Evolutionary conservation across 2,329 filamentous ascomycete species (phyloP), one percentile per base, ranked within the genome.

Genomic region (Paraconiothyrium sp.): DNA sequence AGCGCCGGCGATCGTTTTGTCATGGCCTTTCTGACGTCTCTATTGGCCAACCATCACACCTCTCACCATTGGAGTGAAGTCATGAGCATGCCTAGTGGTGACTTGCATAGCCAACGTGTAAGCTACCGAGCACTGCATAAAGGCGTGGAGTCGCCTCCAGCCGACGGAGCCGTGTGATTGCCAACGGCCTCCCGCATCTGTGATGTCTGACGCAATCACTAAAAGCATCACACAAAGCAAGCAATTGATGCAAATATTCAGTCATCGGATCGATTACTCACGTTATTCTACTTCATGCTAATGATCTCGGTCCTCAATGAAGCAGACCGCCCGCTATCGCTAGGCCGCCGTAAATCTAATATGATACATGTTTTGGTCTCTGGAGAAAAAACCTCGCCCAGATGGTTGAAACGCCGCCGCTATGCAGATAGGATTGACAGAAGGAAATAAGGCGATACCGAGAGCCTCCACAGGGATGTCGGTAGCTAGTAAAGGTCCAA

Each of bases 341-440:
- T n/a, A 41, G 16, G n/a, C 39, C 39, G 39, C 39, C 39, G 9
- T 20, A 41, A 39, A 16, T n/a, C 39, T 41, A 41, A 41, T 41
- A 9, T n/a, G n/a, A 41, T 41, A n/a, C 39, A 20, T n/a, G 39
- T n/a, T 41, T 41, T n/a, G 4, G 1, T 2, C 5, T 41, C 16
- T 2, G 10, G 13, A 14, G 37, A 5, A 16, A 30, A 41, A n/a
- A 16, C 39, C 39, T 41, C 39, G 39, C 39, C 39, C 16, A 14
- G 5, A n/a, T n/a, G 39, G 39, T 46, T 44, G 20, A 51, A 62
- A 66, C 68, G 66, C 70, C 68, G 58, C 61, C 64, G 70, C 70
- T 72, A 72, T 70, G 68, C 67, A 56, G 24, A 54, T 57, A 50
- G 37, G 27, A 30, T 30, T 58, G 62, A 67, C 57, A 62, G 46